Conservation (phyloP, 345 rosid species). For the Trapa incisa region DNA sequence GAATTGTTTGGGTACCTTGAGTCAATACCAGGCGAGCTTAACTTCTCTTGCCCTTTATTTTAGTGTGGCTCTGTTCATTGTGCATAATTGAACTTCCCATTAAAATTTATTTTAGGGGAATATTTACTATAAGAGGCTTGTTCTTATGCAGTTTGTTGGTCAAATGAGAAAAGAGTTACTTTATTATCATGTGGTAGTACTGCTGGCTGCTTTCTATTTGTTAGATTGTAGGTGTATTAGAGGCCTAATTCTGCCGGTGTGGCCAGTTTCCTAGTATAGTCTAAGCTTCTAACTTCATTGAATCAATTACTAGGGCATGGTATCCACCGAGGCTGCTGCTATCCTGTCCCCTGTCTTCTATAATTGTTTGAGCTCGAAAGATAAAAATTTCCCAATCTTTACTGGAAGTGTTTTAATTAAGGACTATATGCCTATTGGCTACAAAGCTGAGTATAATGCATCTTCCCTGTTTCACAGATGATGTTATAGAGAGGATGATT, state of each 20-base stretch:
- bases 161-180: not conserved
- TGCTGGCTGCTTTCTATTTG: not conserved
- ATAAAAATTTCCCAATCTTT: not conserved
- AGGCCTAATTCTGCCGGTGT: not conserved
- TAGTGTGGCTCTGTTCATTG: not conserved
- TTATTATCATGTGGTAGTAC: not conserved
- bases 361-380: too few species aligned
- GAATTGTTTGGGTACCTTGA: conserved; percentile 74
- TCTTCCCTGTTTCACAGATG: conserved; percentile 7
- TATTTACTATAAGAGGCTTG: not conserved
- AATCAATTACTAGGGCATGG: not conserved
- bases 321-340: not conserved
- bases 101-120: not conserved
- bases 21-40: conserved; percentile 46
- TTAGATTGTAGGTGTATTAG: not conserved
- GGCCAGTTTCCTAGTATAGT: not conserved
- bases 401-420: not conserved
- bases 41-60: not conserved
- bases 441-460: not conserved
- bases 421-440: not conserved
- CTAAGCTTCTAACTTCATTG: not conserved
- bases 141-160: not conserved
- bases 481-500: conserved; percentile 53
- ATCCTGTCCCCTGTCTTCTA: not conserved
- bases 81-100: not conserved